Conservation (phyloP, 2,329 filamentous ascomycete species). For the Annulohypoxylon truncatum region DNA sequence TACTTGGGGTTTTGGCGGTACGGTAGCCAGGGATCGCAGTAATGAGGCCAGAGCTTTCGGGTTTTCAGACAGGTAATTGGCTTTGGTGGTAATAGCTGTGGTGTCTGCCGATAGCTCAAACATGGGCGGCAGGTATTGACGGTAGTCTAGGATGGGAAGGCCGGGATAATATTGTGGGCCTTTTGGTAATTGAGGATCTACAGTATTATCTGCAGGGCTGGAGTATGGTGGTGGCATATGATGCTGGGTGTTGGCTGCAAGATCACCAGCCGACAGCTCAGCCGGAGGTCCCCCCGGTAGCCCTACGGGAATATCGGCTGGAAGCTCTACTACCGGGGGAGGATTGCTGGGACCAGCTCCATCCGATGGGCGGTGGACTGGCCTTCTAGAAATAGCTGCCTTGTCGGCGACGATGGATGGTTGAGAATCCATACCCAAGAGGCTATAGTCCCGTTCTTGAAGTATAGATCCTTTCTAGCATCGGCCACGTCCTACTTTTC, state of each 20-base stretch:
- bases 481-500: constrained; percentile 7
- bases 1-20: constrained; percentile 67
- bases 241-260: not conserved
- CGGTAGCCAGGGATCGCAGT: constrained; percentile 60
- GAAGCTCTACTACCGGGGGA: constrained; percentile 27
- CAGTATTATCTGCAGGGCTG: constrained; percentile 40
- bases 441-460: not conserved
- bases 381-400: constrained; percentile 27
- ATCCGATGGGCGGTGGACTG: constrained; percentile 38
- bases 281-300: constrained; percentile 8
- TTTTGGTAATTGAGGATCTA: constrained; percentile 34
- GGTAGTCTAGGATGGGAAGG: constrained; percentile 62
- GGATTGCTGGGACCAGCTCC: constrained; percentile 21
- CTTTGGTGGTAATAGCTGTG: constrained; percentile 60
- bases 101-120: constrained; percentile 64
- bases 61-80: constrained; percentile 61
- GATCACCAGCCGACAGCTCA: constrained; percentile 15
- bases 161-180: constrained; percentile 58
- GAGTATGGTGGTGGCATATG: constrained; percentile 48
- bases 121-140: constrained; percentile 63
- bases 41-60: constrained; percentile 59
- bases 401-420: constrained; percentile 36
- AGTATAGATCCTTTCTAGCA: not conserved
- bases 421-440: constrained; percentile 11
- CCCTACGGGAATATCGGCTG: constrained; percentile 2